Evolutionary conservation across 306 rosid species (phyloP).

Genomic region (Inga oerstediana): DNA sequence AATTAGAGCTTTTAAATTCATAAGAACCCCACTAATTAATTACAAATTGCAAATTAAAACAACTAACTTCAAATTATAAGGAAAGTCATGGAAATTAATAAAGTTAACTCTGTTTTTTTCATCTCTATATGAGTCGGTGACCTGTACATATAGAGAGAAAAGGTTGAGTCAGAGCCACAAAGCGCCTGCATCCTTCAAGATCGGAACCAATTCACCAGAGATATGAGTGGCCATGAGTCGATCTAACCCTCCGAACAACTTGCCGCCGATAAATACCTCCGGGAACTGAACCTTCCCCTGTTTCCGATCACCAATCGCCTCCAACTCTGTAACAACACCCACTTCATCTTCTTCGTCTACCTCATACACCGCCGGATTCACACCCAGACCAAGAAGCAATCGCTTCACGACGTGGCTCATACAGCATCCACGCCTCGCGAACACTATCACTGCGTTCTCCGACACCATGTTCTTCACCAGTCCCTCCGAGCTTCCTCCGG

Average conservation of each 20-base stretch:
- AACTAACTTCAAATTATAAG: neutral
- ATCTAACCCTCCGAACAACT: slow-evolving; percentile 67
- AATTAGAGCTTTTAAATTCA: neutral
- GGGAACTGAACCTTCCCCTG: slow-evolving; percentile 51
- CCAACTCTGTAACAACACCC: slow-evolving; percentile 40
- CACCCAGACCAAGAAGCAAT: slow-evolving; percentile 60
- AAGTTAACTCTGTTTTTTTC: neutral
- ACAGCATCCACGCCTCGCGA: slow-evolving; percentile 59
- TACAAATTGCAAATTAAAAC: neutral
- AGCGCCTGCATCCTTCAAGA: slow-evolving; percentile 66
- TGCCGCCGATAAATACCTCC: slow-evolving; percentile 59
- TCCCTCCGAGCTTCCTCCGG: neutral
- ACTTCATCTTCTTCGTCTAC: slow-evolving; percentile 58
- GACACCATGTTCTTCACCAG: slow-evolving; percentile 41
- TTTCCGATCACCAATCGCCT: slow-evolving; percentile 18
- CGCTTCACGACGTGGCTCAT: slow-evolving; percentile 70
- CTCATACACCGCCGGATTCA: slow-evolving; percentile 59
- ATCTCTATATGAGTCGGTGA: neutral
- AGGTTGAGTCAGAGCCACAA: slow-evolving; percentile 54
- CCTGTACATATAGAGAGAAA: neutral
- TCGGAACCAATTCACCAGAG: slow-evolving; percentile 68
- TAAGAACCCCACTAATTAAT: neutral
- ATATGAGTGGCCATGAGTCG: slow-evolving; percentile 72
- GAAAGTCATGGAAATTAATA: neutral
- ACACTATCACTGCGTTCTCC: slow-evolving; percentile 59